Conservation (phyloP, 805 yeast species). For the Ogataea dorogensis region DNA sequence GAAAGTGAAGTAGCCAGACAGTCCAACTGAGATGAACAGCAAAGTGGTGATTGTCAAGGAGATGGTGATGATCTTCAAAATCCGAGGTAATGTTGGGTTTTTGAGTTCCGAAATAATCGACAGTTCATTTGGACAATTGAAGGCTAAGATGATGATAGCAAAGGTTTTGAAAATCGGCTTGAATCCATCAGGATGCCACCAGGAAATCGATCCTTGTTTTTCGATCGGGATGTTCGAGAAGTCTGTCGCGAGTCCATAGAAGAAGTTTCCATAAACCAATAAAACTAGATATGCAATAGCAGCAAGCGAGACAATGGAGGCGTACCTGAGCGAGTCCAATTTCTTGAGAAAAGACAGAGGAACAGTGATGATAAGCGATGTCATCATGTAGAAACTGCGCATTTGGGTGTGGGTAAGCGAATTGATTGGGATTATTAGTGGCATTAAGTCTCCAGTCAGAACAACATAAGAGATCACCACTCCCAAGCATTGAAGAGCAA, state of each 20-base stretch:
- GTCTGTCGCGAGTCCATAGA: slow-evolving; percentile 25
- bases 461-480: slow-evolving; percentile 71
- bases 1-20: slow-evolving; percentile 70
- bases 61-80: slow-evolving; percentile 41
- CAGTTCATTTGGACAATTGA: slow-evolving; percentile 79
- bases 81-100: slow-evolving; percentile 49
- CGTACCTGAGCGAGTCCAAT: slow-evolving; percentile 66
- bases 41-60: slow-evolving; percentile 54
- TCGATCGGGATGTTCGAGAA: slow-evolving; percentile 43
- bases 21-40: slow-evolving; percentile 63
- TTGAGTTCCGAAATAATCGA: slow-evolving; percentile 70
- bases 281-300: slow-evolving; percentile 64
- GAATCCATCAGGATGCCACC: slow-evolving; percentile 41
- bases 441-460: slow-evolving; percentile 75
- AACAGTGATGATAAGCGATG: slow-evolving; percentile 50
- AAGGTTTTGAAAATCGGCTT: slow-evolving; percentile 57
- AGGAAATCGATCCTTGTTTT: slow-evolving; percentile 43
- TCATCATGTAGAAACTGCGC: slow-evolving; percentile 54
- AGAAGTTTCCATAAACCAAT: slow-evolving; percentile 51
- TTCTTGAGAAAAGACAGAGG: slow-evolving; percentile 63
- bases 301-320: slow-evolving; percentile 65
- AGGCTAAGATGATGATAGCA: slow-evolving; percentile 76
- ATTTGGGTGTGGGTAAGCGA: slow-evolving; percentile 28
- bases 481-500: slow-evolving; percentile 77
- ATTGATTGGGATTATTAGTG: slow-evolving; percentile 45